Evolutionary conservation across 306 rosid genomes (phyloP), one percentile per base, ranked within the genome.

Genomic region (Sicyos baderoa): DNA sequence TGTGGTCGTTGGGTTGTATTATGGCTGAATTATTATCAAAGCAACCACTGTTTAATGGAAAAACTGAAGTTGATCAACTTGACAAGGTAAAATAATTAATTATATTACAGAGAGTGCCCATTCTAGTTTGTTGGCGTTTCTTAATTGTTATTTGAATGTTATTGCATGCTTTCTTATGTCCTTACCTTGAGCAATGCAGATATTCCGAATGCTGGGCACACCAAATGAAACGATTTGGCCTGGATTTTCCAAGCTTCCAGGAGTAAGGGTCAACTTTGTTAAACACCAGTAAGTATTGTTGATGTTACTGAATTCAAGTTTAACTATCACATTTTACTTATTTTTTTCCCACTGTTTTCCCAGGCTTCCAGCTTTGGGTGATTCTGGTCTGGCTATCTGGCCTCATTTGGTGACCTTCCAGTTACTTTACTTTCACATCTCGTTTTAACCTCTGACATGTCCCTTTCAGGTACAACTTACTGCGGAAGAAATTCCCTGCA

Each of bases 311-410:
- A 48, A 67, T 67, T 56, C 5, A 9, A 21, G 15, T 48, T 23
- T 16, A 48, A 27, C 44, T 14, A 67, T 67, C 16, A 4, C 56
- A 48, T 67, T 67, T 23, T 51, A 23, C 72, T 67, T 67, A 67
- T 49, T 21, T 67, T 67, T 71, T 71, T 81, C 88, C 91, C 89
- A 78, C 93, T 89, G 91, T 93, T 93, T 92, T 93, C 96, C 91
- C 98, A 93, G 98, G 97, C 98, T 88, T 87, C 95, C 96, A 88
- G 90, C 97, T 89, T 82, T 93, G 91, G 96, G 96, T 93, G 97
- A 88, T 87, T 88, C 96, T 93, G 88, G 86, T 84, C 87, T 85
- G 88, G 89, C 95, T 89, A 84, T 80, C 96, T 88, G 91, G 91
- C 91, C 96, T 83, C 84, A 78, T 70, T 78, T 86, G 98, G 97